Percentiles rank a stretch among this genome's conserved stretches.
phyloP scores from a whole-genome alignment of 2,329 filamentous ascomycete genomes.

The Phialophora verrucosa region DNA sequence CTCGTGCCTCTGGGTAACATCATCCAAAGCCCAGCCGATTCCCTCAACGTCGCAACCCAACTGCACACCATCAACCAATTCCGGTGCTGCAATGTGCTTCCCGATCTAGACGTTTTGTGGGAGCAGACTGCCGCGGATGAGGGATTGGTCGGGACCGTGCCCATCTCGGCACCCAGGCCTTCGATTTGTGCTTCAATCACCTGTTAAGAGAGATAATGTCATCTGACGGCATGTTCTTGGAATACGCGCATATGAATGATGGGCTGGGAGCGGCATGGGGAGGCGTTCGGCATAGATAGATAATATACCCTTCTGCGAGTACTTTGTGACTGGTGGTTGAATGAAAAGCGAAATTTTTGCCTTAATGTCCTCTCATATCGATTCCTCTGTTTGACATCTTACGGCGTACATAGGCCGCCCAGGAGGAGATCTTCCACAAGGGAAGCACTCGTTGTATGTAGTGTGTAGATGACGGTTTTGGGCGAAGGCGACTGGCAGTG shows the following conservation, averaged over 20 bases:
- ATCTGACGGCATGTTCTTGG: neutral
- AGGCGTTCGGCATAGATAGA: neutral
- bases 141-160: constrained; percentile 18
- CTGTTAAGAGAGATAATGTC: constrained; percentile 6
- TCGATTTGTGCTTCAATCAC: constrained; percentile 19
- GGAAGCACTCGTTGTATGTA: too few relatives aligned
- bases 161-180: constrained; percentile 17
- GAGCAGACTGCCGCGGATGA: constrained; percentile 20
- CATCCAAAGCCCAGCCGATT: constrained; percentile 11
- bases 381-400: too few relatives aligned
- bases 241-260: neutral
- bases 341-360: too few relatives aligned
- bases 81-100: constrained; percentile 26
- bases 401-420: too few relatives aligned
- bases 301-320: too few relatives aligned
- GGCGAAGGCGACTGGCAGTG: neutral
- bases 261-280: neutral
- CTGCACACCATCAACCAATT: constrained; percentile 27
- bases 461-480: too few relatives aligned
- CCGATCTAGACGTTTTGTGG: constrained; percentile 25
- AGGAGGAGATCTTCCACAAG: too few relatives aligned
- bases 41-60: constrained; percentile 7
- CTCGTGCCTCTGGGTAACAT: constrained; percentile 22
- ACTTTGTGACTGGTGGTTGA: too few relatives aligned
- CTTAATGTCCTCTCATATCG: too few relatives aligned